These are phyloP conservation scores for Chlamydomonas incerta DNA, from an alignment of 139 green algal species.

Conservation along the genomic window DNA sequence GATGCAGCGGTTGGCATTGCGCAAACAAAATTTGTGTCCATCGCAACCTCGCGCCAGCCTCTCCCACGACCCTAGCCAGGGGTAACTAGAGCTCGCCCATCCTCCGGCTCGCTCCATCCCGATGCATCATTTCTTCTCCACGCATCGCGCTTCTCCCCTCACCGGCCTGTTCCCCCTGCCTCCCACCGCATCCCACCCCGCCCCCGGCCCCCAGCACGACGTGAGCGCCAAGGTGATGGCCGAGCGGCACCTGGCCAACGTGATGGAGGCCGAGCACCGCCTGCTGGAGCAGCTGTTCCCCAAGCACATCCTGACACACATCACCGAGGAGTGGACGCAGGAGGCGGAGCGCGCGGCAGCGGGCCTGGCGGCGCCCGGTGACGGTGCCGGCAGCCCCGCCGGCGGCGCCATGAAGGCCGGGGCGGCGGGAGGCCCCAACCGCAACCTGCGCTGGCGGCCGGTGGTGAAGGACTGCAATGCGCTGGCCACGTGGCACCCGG, in stretches of 20 bases:
- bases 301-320: conserved; percentile 28
- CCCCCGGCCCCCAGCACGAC: conserved; percentile 1
- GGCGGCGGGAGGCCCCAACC: neutral
- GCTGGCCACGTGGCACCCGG: conserved; percentile 15
- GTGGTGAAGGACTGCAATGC: conserved; percentile 28
- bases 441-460: conserved; percentile 4
- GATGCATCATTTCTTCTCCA: no score
- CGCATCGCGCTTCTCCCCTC: no score
- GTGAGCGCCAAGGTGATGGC: conserved; percentile 33
- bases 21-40: no score
- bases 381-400: neutral
- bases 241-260: conserved; percentile 26
- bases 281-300: conserved; percentile 45
- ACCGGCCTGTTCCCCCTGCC: no score
- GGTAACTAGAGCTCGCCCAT: no score
- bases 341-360: conserved; percentile 4
- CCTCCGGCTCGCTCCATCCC: no score
- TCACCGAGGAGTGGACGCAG: conserved; percentile 16
- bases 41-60: no score
- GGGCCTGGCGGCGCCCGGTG: neutral
- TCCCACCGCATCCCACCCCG: neutral
- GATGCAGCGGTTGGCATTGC: no score
- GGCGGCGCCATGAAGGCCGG: neutral
- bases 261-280: conserved; percentile 45
- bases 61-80: neutral